Percentiles rank a stretch among this genome's conserved stretches.
Conservation (phyloP, 1,284 basidiomycete species). For the Omphalotus olearius region DNA sequence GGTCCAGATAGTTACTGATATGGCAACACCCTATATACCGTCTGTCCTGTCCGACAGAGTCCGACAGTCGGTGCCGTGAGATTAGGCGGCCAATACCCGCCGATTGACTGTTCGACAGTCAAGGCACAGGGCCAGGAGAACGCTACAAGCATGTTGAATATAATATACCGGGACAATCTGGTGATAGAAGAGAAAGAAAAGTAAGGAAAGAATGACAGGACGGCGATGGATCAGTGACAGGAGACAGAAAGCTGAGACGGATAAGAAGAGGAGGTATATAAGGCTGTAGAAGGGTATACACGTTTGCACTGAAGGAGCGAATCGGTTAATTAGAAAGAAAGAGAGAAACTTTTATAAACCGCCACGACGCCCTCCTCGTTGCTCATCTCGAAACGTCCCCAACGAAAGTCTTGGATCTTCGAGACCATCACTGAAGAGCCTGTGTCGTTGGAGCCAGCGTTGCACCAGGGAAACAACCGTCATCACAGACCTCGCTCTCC, state of each 20-base stretch:
- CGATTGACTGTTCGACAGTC: too few relatives aligned
- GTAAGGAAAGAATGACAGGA: too few relatives aligned
- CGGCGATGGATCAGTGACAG: neutral
- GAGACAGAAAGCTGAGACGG: neutral
- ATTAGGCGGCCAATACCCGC: too few relatives aligned
- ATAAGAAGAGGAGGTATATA: conserved; percentile 7
- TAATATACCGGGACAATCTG: too few relatives aligned
- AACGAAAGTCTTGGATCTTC: conserved; percentile 38
- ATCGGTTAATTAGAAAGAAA: neutral
- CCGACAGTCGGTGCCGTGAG: too few relatives aligned
- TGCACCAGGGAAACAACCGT: conserved; percentile 35
- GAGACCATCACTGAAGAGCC: conserved; percentile 52
- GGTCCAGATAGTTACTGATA: too few relatives aligned
- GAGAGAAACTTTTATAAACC: neutral
- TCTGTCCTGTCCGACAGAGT: too few relatives aligned
- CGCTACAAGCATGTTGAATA: too few relatives aligned
- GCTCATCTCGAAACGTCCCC: conserved; percentile 11
- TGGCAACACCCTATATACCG: too few relatives aligned
- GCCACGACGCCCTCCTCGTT: conserved; percentile 17
- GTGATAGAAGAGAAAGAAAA: too few relatives aligned
- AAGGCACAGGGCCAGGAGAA: too few relatives aligned
- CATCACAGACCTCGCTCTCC: conserved; percentile 52
- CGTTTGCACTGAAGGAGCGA: conserved; percentile 1
- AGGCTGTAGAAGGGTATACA: neutral
- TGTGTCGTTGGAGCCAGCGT: conserved; percentile 23